Conservation (phyloP, 192 early-diverging fungal genomes). For the Gonapodya sp. region DNA sequence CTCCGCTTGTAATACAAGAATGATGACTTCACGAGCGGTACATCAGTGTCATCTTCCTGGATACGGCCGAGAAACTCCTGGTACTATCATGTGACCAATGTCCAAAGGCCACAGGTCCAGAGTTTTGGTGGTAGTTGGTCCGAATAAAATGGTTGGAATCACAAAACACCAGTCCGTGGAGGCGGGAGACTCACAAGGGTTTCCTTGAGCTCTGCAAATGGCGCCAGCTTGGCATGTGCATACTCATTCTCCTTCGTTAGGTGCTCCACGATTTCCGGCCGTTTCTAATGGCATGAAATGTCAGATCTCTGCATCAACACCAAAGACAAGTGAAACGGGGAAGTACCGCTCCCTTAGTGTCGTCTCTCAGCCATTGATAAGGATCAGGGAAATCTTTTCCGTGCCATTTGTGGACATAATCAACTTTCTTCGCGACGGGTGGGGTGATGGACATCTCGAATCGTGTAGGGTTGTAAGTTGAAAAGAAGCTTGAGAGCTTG, state of each 20-base stretch:
- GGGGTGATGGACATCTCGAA: constrained; percentile 8
- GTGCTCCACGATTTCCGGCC: constrained; percentile 28
- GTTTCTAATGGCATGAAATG: constrained; percentile 21
- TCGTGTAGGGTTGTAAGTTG: no score
- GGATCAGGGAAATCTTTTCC: constrained; percentile 17
- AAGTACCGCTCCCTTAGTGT: background rate
- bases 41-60: constrained; percentile 31
- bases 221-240: constrained; percentile 23
- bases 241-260: constrained; percentile 33
- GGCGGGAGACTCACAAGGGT: constrained; percentile 14
- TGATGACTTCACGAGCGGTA: constrained; percentile 22
- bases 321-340: background rate
- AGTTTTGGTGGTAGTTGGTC: no score
- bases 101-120: no score
- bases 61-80: constrained; percentile 31
- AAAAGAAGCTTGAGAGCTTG: no score
- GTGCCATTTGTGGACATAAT: constrained; percentile 13
- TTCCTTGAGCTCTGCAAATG: constrained; percentile 22
- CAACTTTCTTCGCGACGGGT: constrained; percentile 27
- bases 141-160: no score
- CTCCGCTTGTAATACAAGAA: constrained; percentile 37
- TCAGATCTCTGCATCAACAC: background rate
- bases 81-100: constrained; percentile 17
- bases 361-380: constrained; percentile 43
- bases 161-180: background rate